Evolutionary conservation across 1,284 basidiomycete genomes (phyloP).

Genomic region (Trichosporon sp.): DNA sequence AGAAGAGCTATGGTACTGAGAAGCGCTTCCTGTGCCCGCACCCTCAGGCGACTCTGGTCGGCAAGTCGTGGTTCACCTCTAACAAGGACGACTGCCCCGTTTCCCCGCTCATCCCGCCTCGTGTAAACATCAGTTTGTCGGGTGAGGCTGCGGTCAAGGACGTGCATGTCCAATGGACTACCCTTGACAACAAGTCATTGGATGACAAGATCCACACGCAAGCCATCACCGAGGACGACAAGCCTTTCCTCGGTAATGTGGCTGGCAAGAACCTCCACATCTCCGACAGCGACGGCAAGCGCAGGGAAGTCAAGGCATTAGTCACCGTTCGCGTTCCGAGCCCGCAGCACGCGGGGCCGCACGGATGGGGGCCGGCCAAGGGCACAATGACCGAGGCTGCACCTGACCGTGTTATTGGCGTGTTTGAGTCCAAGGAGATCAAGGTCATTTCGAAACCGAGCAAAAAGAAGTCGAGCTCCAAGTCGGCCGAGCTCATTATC

Average conservation of each 20-base stretch:
- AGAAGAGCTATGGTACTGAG: slow-evolving; percentile 95
- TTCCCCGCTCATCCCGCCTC: slow-evolving; percentile 64
- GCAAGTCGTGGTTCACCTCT: slow-evolving; percentile 83
- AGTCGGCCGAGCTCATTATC: slow-evolving; percentile 89
- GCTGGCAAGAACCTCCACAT: slow-evolving; percentile 54
- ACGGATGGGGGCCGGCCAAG: slow-evolving; percentile 39
- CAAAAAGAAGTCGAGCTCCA: slow-evolving; percentile 92
- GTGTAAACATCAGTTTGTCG: slow-evolving; percentile 86
- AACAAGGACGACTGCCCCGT: slow-evolving; percentile 47
- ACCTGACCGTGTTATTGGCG: slow-evolving; percentile 72
- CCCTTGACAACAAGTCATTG: slow-evolving; percentile 44
- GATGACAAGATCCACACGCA: slow-evolving; percentile 49
- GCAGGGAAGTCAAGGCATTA: slow-evolving; percentile 82
- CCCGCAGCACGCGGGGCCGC: slow-evolving; percentile 49
- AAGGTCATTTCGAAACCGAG: slow-evolving; percentile 96
- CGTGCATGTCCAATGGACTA: slow-evolving; percentile 48
- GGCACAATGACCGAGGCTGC: slow-evolving; percentile 65
- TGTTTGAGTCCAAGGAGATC: slow-evolving; percentile 87
- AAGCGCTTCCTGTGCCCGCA: slow-evolving; percentile 96
- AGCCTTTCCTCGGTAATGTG: slow-evolving; percentile 52
- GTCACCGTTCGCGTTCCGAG: slow-evolving; percentile 84
- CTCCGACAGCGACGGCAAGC: slow-evolving; percentile 52
- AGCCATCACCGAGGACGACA: slow-evolving; percentile 40
- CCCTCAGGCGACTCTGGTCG: slow-evolving; percentile 90
- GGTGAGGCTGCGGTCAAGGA: slow-evolving; percentile 77